Evolutionary conservation across 2,329 filamentous ascomycete species (phyloP).

Genomic region (Chaetomiaceae sp.): DNA sequence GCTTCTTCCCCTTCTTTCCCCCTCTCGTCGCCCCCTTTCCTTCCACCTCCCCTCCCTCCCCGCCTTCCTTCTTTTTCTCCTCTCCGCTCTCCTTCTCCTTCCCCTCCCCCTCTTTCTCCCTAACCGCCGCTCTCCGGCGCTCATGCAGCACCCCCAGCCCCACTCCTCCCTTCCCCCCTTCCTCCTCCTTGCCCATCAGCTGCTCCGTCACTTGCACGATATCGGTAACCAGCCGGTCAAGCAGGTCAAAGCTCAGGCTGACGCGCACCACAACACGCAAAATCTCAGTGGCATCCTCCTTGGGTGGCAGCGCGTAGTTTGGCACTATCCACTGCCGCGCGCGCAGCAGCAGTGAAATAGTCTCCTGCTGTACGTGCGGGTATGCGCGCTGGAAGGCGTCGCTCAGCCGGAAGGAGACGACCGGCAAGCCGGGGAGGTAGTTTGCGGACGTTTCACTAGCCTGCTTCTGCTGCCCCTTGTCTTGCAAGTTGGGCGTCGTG

Average conservation of each 20-base stretch:
- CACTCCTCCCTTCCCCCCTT: too few species aligned
- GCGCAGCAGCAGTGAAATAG: conserved; percentile 55
- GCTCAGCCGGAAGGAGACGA: conserved; percentile 60
- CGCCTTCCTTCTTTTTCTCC: conserved; percentile 1
- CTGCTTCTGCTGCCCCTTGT: too few species aligned
- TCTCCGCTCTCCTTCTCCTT: conserved; percentile 7
- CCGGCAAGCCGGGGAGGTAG: conserved; percentile 60
- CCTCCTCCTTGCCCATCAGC: conserved; percentile 48
- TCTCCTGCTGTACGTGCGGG: conserved; percentile 58
- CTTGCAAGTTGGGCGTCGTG: too few species aligned
- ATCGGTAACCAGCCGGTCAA: conserved; percentile 57
- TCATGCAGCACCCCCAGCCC: conserved; percentile 45
- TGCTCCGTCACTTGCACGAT: conserved; percentile 55
- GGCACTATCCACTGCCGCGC: conserved; percentile 66
- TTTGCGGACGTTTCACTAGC: conserved; percentile 49
- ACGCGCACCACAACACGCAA: conserved; percentile 62
- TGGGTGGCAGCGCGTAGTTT: conserved; percentile 61
- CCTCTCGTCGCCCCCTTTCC: too few species aligned
- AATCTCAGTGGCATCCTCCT: conserved; percentile 57
- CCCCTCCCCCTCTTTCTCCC: conserved; percentile 5
- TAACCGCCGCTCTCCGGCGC: neutral
- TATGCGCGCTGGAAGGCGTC: conserved; percentile 56
- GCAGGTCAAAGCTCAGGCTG: conserved; percentile 60
- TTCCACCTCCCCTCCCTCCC: neutral
- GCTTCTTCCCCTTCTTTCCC: conserved; percentile 14